A percentile compares a stretch with the other conserved stretches of the same genome.
These are phyloP conservation scores for Aureobasidium pullulans DNA, from an alignment of 2,329 filamentous ascomycete genomes.

Conservation along the genomic window DNA sequence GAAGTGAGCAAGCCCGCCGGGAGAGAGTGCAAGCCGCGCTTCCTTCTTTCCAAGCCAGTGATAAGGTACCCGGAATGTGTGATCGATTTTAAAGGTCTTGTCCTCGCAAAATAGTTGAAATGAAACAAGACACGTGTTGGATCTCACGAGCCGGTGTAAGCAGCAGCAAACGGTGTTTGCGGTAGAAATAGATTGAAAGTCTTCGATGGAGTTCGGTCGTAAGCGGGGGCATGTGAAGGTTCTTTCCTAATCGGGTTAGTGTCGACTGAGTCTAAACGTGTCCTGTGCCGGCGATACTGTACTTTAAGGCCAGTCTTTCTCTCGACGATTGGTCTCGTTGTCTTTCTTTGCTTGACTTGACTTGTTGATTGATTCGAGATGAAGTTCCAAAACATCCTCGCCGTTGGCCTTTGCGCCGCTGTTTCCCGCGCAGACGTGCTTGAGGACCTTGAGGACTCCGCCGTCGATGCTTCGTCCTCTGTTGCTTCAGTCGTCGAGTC, in stretches of 20 bases:
- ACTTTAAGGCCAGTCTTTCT: conserved; percentile 4
- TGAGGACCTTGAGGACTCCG: conserved; percentile 55
- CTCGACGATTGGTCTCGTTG: neutral
- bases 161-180: neutral
- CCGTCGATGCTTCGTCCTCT: conserved; percentile 33
- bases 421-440: conserved; percentile 65
- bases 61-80: neutral
- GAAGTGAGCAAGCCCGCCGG: neutral
- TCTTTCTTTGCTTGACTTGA: conserved; percentile 8
- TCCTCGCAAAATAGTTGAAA: neutral
- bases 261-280: neutral
- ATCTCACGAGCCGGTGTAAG: neutral
- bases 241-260: neutral
- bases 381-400: conserved; percentile 76
- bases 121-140: neutral
- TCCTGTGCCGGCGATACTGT: conserved; percentile 5
- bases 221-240: conserved; percentile 3
- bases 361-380: conserved; percentile 46
- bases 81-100: neutral
- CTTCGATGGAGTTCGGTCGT: neutral
- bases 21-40: neutral
- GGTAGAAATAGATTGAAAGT: conserved; percentile 1
- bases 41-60: neutral
- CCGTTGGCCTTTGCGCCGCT: conserved; percentile 60
- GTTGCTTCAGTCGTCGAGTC: conserved; percentile 40